Base-by-base conservation (phyloP, 495 filamentous ascomycete genomes). In the Terfezia boudieri region DNA sequence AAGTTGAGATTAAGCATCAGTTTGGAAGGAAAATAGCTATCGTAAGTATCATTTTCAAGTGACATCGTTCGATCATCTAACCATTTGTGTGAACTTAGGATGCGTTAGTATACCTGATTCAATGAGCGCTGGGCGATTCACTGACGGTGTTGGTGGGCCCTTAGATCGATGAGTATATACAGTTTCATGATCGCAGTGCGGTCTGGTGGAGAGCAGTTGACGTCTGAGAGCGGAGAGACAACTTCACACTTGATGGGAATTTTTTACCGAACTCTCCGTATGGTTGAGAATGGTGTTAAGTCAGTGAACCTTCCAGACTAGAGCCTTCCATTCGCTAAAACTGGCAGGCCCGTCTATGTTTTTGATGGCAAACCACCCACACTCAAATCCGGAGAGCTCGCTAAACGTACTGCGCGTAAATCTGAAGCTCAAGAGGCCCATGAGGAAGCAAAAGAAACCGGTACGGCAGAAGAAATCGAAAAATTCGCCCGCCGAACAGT, bases 191-290 rank as follows among this genome's bases (percentile, higher is more conserved):
- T 98, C 61, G 92, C 92, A 14, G 90, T 98, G 41, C 87, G 90
- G 51, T 94, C 86, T 56, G 86, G 92, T 60, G 90, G 90, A 57
- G 84, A 98, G 67, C 87, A 94, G 68, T 78, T 98, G 56, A 96
- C 79, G 76, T 87, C 78, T 63, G 90, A 98, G 59, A 79, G 76
- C 43, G 90, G 90, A 59, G 87, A 95, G 59, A 98, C 90, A 1
- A 98, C 90, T 0, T 96, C 90, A 8, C 90, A 98, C 67, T 71
- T 98, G 17, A 94, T 96, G 89, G 90, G 90, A 59, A 87, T 98
- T 81, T 98, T 98, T 71, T 98, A 98, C 73, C 90, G 90, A 58
- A 98, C 90, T 1, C 75, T 98, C 2, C 85, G 90, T 61, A 95
- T 98, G 67, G 84, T 96, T 66, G 90, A 98, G 69, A 95, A 95